phyloP scores from a whole-genome alignment of 78 protist genomes.

The Planoprotostelium fungivorum region DNA sequence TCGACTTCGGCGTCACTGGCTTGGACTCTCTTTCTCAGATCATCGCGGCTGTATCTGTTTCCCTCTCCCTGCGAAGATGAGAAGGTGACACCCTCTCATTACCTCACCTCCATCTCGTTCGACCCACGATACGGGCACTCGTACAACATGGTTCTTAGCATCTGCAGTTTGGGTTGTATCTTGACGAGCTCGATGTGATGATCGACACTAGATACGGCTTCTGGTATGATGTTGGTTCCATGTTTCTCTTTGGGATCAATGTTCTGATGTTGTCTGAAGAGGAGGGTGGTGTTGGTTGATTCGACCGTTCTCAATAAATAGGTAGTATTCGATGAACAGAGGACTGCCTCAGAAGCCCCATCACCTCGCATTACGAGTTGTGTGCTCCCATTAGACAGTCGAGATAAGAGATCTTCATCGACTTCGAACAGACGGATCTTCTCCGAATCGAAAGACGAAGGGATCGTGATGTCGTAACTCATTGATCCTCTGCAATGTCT shows the following conservation, averaged over 20 bases:
- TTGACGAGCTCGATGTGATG: background rate
- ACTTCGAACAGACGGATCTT: background rate
- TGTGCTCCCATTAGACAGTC: background rate
- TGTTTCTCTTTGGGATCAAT: background rate
- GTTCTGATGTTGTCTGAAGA: background rate
- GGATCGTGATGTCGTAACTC: no score
- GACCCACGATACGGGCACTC: background rate
- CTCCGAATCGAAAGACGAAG: no score
- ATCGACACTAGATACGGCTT: background rate
- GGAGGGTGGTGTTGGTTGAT: background rate
- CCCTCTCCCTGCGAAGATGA: background rate
- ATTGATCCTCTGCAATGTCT: no score
- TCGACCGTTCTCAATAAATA: background rate
- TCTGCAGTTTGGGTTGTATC: background rate
- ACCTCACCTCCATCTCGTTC: background rate
- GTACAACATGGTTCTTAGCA: background rate
- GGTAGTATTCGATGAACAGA: background rate
- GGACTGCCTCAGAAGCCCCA: background rate
- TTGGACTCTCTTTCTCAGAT: background rate
- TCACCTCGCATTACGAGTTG: background rate
- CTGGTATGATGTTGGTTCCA: no score
- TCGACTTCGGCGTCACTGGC: background rate
- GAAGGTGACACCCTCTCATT: background rate
- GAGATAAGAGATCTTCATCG: background rate
- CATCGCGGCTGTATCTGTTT: background rate